Evolutionary conservation across 1,284 basidiomycete species (phyloP).

Genomic region (Chalciporus sp.): DNA sequence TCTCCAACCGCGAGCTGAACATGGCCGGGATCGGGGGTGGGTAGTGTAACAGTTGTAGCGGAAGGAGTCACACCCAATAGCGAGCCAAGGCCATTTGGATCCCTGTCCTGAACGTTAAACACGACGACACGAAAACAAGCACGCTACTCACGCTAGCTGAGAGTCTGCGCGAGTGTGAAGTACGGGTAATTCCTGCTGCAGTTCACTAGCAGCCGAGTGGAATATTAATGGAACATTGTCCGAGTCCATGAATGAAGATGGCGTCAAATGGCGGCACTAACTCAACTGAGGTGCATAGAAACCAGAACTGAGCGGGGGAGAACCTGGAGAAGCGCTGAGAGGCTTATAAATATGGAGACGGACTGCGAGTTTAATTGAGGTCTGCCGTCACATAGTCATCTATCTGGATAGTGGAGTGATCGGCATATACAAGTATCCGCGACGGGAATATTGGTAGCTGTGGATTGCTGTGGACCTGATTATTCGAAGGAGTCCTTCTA

Average conservation of each 20-base stretch:
- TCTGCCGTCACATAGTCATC: not conserved
- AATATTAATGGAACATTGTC: not conserved
- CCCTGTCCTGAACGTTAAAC: not conserved
- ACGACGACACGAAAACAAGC: not conserved
- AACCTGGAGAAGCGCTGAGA: too few relatives aligned
- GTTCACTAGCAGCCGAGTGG: not conserved
- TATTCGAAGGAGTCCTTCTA: not conserved
- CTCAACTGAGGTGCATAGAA: not conserved
- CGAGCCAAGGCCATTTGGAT: not conserved
- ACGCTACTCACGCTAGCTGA: not conserved
- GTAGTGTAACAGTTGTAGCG: conserved; percentile 21
- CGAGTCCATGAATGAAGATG: not conserved
- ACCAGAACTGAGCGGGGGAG: not conserved
- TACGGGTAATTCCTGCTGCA: not conserved
- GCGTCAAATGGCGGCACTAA: not conserved
- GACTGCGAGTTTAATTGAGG: not conserved
- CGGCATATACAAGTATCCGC: not conserved
- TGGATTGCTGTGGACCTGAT: not conserved
- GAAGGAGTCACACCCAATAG: conserved; percentile 18
- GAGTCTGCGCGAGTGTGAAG: not conserved
- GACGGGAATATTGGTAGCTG: not conserved
- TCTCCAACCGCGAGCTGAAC: conserved; percentile 12
- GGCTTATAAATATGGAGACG: not conserved
- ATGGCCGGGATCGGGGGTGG: conserved; percentile 16
- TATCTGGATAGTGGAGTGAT: not conserved